These are phyloP conservation scores for Neonectria neomacrospora DNA, from an alignment of 2,329 filamentous ascomycete genomes.

Conservation along the genomic window DNA sequence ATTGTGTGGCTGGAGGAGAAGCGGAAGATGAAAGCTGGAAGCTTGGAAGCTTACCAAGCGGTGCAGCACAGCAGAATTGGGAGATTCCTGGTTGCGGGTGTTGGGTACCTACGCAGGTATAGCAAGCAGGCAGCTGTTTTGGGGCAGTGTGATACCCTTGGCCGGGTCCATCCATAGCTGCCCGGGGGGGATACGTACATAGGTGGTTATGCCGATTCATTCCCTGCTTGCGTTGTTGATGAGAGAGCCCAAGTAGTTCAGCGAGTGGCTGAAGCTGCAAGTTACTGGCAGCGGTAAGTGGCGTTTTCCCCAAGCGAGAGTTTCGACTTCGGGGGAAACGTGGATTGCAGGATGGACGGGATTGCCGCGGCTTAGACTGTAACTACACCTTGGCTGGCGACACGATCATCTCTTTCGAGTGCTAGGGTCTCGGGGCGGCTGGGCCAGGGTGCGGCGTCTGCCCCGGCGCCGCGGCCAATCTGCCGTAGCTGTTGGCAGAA, in stretches of 20 bases:
- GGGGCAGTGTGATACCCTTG: too few species aligned
- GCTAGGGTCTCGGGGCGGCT: background rate
- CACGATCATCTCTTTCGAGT: slow-evolving; percentile 9
- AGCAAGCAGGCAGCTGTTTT: too few species aligned
- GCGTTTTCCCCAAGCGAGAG: slow-evolving; percentile 6
- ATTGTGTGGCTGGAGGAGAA: slow-evolving; percentile 6
- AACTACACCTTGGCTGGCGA: slow-evolving; percentile 20
- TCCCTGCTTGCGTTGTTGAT: slow-evolving; percentile 4
- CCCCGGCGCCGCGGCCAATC: slow-evolving; percentile 18
- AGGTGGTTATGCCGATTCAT: slow-evolving; percentile 3
- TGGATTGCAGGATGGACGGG: background rate
- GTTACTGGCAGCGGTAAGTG: slow-evolving; percentile 10
- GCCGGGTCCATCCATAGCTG: too few species aligned
- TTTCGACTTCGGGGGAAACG: slow-evolving; percentile 1
- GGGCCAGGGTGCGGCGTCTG: background rate
- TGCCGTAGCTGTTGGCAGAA: slow-evolving; percentile 5
- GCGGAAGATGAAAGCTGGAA: background rate
- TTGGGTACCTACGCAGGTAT: too few species aligned
- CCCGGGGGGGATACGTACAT: background rate
- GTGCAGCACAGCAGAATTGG: too few species aligned
- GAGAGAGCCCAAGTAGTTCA: background rate
- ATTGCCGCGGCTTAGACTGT: slow-evolving; percentile 9
- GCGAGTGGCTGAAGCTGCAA: slow-evolving; percentile 8
- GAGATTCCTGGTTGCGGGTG: too few species aligned
- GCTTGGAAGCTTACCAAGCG: too few species aligned